These are phyloP conservation scores for Aspergillus kassunensis DNA, from an alignment of 495 filamentous ascomycete genomes.

Conservation along the genomic window DNA sequence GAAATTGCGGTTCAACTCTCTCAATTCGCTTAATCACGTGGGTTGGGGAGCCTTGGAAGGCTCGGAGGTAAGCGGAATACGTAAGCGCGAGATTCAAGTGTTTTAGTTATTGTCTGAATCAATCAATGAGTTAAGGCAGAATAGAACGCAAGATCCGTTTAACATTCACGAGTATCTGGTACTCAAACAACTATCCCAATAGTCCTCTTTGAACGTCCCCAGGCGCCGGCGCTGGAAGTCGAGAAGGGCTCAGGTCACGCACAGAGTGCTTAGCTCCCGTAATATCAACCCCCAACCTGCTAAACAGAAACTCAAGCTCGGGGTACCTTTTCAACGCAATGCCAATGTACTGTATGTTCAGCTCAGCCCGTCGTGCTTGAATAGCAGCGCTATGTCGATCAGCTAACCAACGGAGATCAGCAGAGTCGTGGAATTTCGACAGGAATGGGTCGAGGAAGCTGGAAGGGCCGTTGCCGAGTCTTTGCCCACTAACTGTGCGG, in stretches of 20 bases:
- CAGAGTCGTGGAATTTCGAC: constrained; percentile 20
- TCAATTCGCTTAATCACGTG: too few relatives aligned
- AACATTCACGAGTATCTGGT: too few relatives aligned
- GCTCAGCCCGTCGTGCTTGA: constrained; percentile 4
- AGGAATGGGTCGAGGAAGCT: constrained; percentile 21
- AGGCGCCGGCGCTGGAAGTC: constrained; percentile 8
- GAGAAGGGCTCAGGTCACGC: constrained; percentile 7
- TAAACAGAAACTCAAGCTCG: constrained; percentile 12
- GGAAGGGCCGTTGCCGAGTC: constrained; percentile 12
- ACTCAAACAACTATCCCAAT: constrained; percentile 7
- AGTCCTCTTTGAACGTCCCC: constrained; percentile 14
- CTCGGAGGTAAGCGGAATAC: too few relatives aligned
- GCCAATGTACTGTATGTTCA: constrained; percentile 13
- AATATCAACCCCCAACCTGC: constrained; percentile 9
- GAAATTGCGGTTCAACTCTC: too few relatives aligned
- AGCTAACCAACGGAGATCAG: constrained; percentile 20
- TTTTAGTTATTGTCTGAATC: too few relatives aligned
- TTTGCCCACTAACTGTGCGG: constrained; percentile 13
- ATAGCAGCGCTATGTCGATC: constrained; percentile 3
- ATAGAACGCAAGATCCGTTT: too few relatives aligned
- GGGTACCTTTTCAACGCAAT: constrained; percentile 12
- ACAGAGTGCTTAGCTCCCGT: not conserved
- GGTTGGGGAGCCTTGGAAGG: too few relatives aligned
- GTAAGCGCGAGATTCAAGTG: too few relatives aligned
- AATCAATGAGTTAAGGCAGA: too few relatives aligned